Evolutionary conservation across 176 grass and related monocot species (phyloP), one percentile per base, ranked within the genome.

Genomic region (Cymbopogon citratus): DNA sequence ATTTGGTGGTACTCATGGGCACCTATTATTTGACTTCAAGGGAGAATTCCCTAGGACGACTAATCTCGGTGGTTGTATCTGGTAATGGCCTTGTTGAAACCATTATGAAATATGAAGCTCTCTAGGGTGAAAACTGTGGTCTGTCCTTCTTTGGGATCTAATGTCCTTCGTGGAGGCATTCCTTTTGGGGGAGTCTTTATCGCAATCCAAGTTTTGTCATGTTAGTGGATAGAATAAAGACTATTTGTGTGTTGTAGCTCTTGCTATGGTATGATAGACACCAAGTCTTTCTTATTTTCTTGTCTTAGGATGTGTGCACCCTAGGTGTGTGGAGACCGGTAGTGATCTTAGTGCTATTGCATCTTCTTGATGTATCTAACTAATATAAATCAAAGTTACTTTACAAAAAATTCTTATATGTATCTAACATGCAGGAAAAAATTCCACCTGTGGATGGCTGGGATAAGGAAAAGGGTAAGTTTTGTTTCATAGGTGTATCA

Each of bases 371-470:
- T 54, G 51, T 54, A 54, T 21, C 19, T n/a, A 19, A 9, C 6
- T 54, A 2, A 54, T 54, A 54, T 21, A 54, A 21, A 21, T 21
- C 7, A 21, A 54, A 54, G 1, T 21, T 54, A 0, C 7, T 21
- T n/a, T 52, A 52, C 19, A 21, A 8, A 54, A 21, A 54, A 49
- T 2, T 33, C 31, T 33, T n/a, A n/a, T n/a, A n/a, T n/a, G n/a
- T n/a, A n/a, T n/a, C n/a, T n/a, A n/a, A 26, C 61, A 82, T 87
- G 89, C 91, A 96, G 97, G 91, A 96, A 75, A 85, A 80, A 21
- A 23, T 25, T 63, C 77, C n/a, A 75, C 73, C 82, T 81, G 74
- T 51, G 74, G 81, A 29, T 84, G 41, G 41, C 60, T 80, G 87
- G 74, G 71, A 93, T 80, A 87, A 88, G 46, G 89, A 93, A 85